These are phyloP conservation scores for Perkinsela sp. DNA, from an alignment of 208 protist genomes.

Conservation along the genomic window DNA sequence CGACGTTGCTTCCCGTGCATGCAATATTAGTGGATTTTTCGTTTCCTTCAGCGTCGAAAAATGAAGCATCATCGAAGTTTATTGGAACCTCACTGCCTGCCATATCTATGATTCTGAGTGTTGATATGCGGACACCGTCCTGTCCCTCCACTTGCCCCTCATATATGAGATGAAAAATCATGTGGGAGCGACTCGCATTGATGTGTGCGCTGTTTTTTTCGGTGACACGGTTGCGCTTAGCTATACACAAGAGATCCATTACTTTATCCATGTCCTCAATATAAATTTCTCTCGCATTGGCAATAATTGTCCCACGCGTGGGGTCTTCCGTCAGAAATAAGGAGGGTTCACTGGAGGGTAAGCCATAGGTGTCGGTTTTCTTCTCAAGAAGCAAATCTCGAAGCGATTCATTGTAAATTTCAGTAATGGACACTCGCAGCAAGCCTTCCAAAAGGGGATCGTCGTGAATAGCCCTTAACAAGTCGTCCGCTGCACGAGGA, in stretches of 20 bases:
- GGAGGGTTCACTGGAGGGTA: not conserved
- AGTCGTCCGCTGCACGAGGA: slow-evolving; percentile 17
- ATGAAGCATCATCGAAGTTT: not conserved
- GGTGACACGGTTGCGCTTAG: not conserved
- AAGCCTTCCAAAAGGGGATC: slow-evolving; percentile 10
- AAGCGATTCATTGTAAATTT: slow-evolving; percentile 58
- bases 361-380: slow-evolving; percentile 1
- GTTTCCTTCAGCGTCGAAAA: too few species aligned
- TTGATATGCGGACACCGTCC: slow-evolving; percentile 2
- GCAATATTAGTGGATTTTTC: not conserved
- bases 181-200: slow-evolving; percentile 5
- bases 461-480: slow-evolving; percentile 12
- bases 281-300: slow-evolving; percentile 1
- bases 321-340: not conserved
- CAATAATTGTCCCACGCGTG: not conserved
- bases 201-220: slow-evolving; percentile 5
- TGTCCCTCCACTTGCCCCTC: slow-evolving; percentile 1
- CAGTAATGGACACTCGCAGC: slow-evolving; percentile 33
- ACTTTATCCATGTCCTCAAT: slow-evolving; percentile 5
- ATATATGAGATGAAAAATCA: slow-evolving; percentile 6
- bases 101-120: slow-evolving; percentile 5
- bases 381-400: slow-evolving; percentile 19
- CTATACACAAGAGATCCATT: slow-evolving; percentile 1
- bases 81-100: slow-evolving; percentile 3
- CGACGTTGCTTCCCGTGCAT: not conserved